Conservation (phyloP, 2,329 filamentous ascomycete genomes). For the Monosporascus sp. region DNA sequence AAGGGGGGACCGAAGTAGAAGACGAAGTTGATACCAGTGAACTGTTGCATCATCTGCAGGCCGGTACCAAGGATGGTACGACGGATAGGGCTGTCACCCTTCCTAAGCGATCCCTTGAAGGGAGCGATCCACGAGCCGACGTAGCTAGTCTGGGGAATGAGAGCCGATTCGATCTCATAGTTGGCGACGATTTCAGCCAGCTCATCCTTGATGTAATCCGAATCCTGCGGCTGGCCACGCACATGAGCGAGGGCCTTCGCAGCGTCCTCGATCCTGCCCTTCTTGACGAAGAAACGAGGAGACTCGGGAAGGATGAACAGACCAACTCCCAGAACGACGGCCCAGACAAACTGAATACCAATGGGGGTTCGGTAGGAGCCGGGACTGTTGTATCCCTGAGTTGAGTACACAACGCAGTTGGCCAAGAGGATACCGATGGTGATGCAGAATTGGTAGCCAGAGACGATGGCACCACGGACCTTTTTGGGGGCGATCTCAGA, state of each 20-base stretch:
- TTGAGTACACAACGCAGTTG: slow-evolving; percentile 61
- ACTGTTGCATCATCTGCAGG: slow-evolving; percentile 28
- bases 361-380: slow-evolving; percentile 69
- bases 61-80: slow-evolving; percentile 38
- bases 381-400: slow-evolving; percentile 51
- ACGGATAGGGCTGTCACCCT: slow-evolving; percentile 51
- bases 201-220: slow-evolving; percentile 62
- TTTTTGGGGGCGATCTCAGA: slow-evolving; percentile 54
- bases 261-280: slow-evolving; percentile 56
- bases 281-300: slow-evolving; percentile 67
- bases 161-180: slow-evolving; percentile 60
- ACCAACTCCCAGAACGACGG: slow-evolving; percentile 31
- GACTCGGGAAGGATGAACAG: slow-evolving; percentile 51
- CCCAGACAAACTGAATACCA: slow-evolving; percentile 56
- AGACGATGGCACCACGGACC: slow-evolving; percentile 66
- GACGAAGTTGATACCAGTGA: slow-evolving; percentile 65
- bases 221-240: slow-evolving; percentile 60
- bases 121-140: slow-evolving; percentile 54
- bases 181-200: slow-evolving; percentile 71
- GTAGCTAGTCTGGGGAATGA: slow-evolving; percentile 53
- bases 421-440: slow-evolving; percentile 68
- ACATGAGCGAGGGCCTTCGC: slow-evolving; percentile 51
- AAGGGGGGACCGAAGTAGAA: slow-evolving; percentile 68
- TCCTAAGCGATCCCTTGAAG: slow-evolving; percentile 49
- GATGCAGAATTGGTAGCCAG: slow-evolving; percentile 73